These are phyloP conservation scores for Papiliotrema laurentii DNA, from an alignment of 1,284 basidiomycete genomes.

Conservation along the genomic window DNA sequence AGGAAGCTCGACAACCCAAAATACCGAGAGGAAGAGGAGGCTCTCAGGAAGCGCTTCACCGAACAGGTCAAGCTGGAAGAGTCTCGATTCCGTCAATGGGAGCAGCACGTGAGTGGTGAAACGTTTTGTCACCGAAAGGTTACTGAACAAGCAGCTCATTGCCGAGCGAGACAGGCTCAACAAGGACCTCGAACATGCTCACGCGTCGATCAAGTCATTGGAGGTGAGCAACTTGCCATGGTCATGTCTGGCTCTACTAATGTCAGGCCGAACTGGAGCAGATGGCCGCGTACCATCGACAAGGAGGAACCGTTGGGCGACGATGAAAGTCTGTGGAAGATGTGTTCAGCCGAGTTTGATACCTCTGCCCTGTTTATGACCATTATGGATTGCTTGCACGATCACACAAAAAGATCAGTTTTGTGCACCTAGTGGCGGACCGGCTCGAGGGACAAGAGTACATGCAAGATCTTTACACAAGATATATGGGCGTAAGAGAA, in stretches of 20 bases:
- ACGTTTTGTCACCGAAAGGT: not conserved
- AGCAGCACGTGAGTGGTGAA: constrained; percentile 79
- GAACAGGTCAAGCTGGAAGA: constrained; percentile 99
- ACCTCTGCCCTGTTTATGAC: constrained; percentile 6
- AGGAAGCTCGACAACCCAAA: constrained; percentile 99
- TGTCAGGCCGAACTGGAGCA: constrained; percentile 70
- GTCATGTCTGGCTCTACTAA: constrained; percentile 3
- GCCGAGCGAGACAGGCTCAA: constrained; percentile 94
- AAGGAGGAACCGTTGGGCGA: constrained; percentile 43
- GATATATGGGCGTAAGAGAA: too few species aligned
- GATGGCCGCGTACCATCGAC: constrained; percentile 71
- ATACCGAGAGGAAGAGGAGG: constrained; percentile 99
- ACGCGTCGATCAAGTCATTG: constrained; percentile 84
- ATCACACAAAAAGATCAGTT: not conserved
- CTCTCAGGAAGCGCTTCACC: constrained; percentile 92
- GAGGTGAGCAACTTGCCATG: constrained; percentile 50
- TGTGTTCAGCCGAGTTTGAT: not conserved
- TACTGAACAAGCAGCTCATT: constrained; percentile 63
- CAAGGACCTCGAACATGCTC: constrained; percentile 85
- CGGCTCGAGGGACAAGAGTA: too few species aligned
- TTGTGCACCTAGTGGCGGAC: constrained; percentile 1
- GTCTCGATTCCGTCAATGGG: constrained; percentile 97
- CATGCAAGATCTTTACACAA: not conserved
- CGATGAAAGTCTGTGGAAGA: constrained; percentile 11
- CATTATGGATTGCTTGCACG: constrained; percentile 1